Base-by-base conservation (phyloP, 225 moss, liverwort and hornwort species). In the Marchantia paleacea region DNA sequence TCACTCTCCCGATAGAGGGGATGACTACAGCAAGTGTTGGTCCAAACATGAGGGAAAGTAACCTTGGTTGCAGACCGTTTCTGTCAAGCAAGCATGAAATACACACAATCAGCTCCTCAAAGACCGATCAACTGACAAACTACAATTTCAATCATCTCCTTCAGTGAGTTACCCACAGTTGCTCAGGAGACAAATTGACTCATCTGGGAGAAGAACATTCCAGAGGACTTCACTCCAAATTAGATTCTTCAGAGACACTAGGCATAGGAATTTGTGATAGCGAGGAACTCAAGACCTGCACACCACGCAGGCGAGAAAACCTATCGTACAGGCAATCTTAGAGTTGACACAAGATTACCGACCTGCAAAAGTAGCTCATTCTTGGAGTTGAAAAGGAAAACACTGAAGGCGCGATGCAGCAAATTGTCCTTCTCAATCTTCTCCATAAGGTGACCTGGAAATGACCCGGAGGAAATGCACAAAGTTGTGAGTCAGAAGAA, bases 1-100 rank as follows among this genome's bases (percentile, higher is more conserved):
- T 99, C 97, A 69, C 91, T 91, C 62, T 99, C 97, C 65, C 97
- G 87, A 78, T 84, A 92, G 15, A 99, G 86, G 50, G 97, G 97
- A 85, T 99, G 97, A 82, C 97, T 99, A 85, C 97, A 99, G 82
- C 97, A 99, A 73, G 95, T 87, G 81, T 99, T 99, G 73, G 97
- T 99, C 97, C 97, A 99, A 53, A 99, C 97, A 51, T 85, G 79
- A 80, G 97, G 97, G 69, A 99, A 99, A 8, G 97, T 99, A 79
- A 99, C 97, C 84, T 99, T 99, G 39, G 97, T 99, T 7, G 89
- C 93, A 55, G 97, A 99, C 24, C 97, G 95, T 90, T 99, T 99
- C 97, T 99, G 91, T 65, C 83, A 67, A 80, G 47, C 49, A 73
- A 68, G 29, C 68, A 68, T 62, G 68, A 39, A 11, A 18, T 68